Evolutionary conservation across 192 early-diverging fungal genomes (phyloP).

Genomic region (Coemansia sp.): DNA sequence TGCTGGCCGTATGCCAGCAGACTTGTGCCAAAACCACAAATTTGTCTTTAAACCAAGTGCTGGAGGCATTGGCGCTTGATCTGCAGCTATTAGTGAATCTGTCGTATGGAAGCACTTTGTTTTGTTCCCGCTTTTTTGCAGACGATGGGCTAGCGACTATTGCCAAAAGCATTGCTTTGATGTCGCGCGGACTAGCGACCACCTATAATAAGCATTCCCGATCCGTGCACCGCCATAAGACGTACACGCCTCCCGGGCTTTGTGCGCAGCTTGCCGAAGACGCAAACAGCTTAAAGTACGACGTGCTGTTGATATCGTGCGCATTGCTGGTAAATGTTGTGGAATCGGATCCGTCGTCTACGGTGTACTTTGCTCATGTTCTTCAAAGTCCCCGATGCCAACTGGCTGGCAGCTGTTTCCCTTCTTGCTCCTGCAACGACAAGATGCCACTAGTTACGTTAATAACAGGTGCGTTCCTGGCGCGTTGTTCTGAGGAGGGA

Average conservation of each 20-base stretch:
- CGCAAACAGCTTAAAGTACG: conserved; percentile 36
- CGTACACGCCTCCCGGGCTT: conserved; percentile 17
- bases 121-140: conserved; percentile 41
- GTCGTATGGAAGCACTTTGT: conserved; percentile 45
- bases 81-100: conserved; percentile 52
- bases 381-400: conserved; percentile 36
- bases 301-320: conserved; percentile 43
- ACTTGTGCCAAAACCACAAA: neutral
- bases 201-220: neutral
- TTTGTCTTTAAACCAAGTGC: neutral
- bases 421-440: conserved; percentile 27
- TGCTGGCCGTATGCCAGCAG: conserved; percentile 39
- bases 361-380: conserved; percentile 32
- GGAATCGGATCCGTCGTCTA: conserved; percentile 43
- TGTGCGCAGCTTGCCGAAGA: conserved; percentile 17
- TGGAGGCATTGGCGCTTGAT: conserved; percentile 36
- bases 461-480: conserved; percentile 34
- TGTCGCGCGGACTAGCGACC: conserved; percentile 22
- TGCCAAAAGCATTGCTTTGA: conserved; percentile 42
- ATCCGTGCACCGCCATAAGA: neutral
- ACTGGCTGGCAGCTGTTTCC: conserved; percentile 28
- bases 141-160: conserved; percentile 34
- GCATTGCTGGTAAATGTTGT: conserved; percentile 49
- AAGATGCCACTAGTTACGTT: conserved; percentile 27
- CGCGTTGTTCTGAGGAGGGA: conserved; percentile 13